Percentiles rank a stretch among this genome's conserved stretches.
Conservation (phyloP, 306 rosid species). For the Trifolium repens region DNA sequence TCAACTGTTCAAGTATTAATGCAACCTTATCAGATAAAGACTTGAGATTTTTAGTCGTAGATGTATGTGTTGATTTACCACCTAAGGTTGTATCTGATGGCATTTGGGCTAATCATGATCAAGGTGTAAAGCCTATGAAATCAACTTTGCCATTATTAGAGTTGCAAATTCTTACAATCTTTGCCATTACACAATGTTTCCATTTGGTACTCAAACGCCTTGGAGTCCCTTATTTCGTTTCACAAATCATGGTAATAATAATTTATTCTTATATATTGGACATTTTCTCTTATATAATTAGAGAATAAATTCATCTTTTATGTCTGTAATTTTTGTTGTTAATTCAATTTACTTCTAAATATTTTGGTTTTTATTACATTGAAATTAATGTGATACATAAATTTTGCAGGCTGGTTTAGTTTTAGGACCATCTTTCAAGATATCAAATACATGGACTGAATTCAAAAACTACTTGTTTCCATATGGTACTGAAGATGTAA, state of each 20-base stretch:
- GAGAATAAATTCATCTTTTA: too few species aligned
- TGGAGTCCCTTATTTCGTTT: constrained; percentile 53
- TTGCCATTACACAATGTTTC: constrained; percentile 36
- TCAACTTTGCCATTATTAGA: constrained; percentile 45
- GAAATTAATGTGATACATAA: not conserved
- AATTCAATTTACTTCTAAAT: too few species aligned
- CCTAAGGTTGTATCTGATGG: constrained; percentile 31
- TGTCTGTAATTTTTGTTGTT: too few species aligned
- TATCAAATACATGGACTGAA: not conserved
- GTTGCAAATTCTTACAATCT: constrained; percentile 50
- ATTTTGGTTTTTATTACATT: not conserved
- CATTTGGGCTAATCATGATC: not conserved
- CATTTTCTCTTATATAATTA: too few species aligned
- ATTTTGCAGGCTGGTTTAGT: constrained; percentile 53
- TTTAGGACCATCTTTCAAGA: constrained; percentile 47
- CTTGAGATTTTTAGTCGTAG: not conserved
- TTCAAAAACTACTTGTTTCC: constrained; percentile 30
- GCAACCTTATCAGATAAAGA: not conserved
- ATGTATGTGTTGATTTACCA: constrained; percentile 17
- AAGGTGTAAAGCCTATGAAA: constrained; percentile 15
- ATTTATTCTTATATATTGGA: not conserved
- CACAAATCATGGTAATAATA: constrained; percentile 50
- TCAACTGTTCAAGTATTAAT: not conserved
- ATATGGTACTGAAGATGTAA: constrained; percentile 34
- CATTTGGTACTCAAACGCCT: constrained; percentile 50